A percentile compares a stretch with the other conserved stretches of the same genome.
phyloP scores from a whole-genome alignment of 2,329 filamentous ascomycete genomes.

The Curvularia lunata region DNA sequence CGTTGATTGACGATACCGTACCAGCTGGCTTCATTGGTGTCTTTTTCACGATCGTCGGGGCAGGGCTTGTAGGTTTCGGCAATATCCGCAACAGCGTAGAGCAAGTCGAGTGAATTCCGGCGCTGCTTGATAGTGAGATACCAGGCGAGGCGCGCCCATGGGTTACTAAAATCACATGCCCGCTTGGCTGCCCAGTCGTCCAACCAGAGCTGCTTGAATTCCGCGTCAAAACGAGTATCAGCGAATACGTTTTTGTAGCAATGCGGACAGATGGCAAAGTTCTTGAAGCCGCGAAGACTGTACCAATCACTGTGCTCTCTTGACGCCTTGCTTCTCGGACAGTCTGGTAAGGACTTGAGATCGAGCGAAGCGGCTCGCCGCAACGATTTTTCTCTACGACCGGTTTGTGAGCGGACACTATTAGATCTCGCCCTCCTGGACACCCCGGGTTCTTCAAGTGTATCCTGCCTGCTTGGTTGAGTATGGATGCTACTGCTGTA shows the following conservation, averaged over 20 bases:
- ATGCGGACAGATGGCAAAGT: constrained; percentile 80
- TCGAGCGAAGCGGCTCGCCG: constrained; percentile 18
- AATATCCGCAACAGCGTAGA: constrained; percentile 72
- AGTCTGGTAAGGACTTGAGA: constrained; percentile 59
- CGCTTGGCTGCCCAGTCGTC: constrained; percentile 65
- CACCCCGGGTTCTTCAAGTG: constrained; percentile 32
- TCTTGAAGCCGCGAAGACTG: constrained; percentile 71
- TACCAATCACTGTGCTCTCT: constrained; percentile 79
- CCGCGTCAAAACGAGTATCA: constrained; percentile 69
- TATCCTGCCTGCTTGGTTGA: constrained; percentile 20
- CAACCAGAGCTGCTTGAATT: constrained; percentile 68
- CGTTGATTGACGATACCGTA: constrained; percentile 74
- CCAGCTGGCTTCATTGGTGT: constrained; percentile 67
- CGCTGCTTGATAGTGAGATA: constrained; percentile 76
- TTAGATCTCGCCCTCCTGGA: constrained; percentile 33
- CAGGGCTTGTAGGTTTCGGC: constrained; percentile 62
- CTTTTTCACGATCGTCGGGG: constrained; percentile 61
- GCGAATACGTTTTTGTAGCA: constrained; percentile 77
- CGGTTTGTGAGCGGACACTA: constrained; percentile 38
- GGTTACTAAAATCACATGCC: constrained; percentile 78
- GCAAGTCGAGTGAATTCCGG: constrained; percentile 68
- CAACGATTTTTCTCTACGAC: constrained; percentile 27
- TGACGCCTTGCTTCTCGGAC: constrained; percentile 69
- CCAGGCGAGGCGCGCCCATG: constrained; percentile 87
- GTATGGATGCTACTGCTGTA: constrained; percentile 26